Percentiles rank a stretch among this genome's conserved stretches.
phyloP scores from a whole-genome alignment of 2,329 filamentous ascomycete species.

The Pseudofabraea citricarpa region DNA sequence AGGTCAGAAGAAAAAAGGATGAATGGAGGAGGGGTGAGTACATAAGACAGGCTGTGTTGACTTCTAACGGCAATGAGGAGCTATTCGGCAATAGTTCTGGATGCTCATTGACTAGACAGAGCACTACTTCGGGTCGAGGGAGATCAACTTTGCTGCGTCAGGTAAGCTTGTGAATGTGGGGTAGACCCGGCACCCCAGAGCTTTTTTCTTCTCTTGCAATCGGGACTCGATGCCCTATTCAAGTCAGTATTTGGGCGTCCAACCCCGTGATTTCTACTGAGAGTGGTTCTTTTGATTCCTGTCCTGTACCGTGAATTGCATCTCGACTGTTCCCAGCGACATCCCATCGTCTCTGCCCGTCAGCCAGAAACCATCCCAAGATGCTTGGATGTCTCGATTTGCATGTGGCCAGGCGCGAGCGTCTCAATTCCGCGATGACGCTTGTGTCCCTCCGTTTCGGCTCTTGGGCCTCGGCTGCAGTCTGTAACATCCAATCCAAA shows the following conservation, averaged over 20 bases:
- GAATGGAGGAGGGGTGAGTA: background rate
- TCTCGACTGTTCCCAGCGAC: no score
- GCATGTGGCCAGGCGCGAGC: background rate
- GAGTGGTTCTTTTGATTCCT: background rate
- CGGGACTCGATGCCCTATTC: background rate
- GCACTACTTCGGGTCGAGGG: constrained; percentile 16
- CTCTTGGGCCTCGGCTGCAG: background rate
- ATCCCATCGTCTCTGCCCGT: background rate
- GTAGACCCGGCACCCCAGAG: constrained; percentile 3
- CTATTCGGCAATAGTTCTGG: background rate
- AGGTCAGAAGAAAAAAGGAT: background rate
- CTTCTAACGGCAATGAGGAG: background rate
- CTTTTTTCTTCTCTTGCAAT: background rate
- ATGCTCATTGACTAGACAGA: background rate
- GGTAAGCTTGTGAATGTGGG: constrained; percentile 21
- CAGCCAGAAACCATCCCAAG: no score
- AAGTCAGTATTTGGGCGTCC: background rate
- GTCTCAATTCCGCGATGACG: background rate
- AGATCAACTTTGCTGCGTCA: constrained; percentile 4
- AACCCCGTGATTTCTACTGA: background rate
- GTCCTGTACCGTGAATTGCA: no score
- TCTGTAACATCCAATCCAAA: background rate
- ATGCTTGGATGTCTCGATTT: background rate
- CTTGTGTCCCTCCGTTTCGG: background rate
- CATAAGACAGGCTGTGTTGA: background rate